These are phyloP conservation scores for Ustilago bromivora DNA, from an alignment of 1,284 basidiomycete genomes.

Conservation along the genomic window DNA sequence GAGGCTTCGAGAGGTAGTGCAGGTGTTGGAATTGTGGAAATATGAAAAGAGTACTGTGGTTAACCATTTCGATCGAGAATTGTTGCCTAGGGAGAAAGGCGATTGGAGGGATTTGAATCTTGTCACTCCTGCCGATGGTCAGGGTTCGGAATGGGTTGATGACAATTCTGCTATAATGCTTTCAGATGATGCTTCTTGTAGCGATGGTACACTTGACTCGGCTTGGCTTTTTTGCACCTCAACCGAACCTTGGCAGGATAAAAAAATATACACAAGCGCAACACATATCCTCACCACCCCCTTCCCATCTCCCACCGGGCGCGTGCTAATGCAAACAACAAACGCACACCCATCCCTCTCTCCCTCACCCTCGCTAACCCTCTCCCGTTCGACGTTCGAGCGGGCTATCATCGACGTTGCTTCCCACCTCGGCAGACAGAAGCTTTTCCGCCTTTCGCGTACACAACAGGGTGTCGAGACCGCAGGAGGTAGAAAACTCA, in stretches of 20 bases:
- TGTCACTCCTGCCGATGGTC: slow-evolving; percentile 19
- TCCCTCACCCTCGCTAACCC: slow-evolving; percentile 27
- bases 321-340: slow-evolving; percentile 62
- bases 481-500: slow-evolving; percentile 3
- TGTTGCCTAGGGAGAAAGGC: slow-evolving; percentile 27
- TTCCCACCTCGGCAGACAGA: slow-evolving; percentile 15
- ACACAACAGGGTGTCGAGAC: neutral
- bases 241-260: neutral
- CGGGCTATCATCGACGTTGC: slow-evolving; percentile 53
- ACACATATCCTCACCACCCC: slow-evolving; percentile 51
- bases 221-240: no score
- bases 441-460: slow-evolving; percentile 10
- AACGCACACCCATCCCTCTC: slow-evolving; percentile 51
- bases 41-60: slow-evolving; percentile 53
- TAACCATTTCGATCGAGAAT: slow-evolving; percentile 53
- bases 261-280: slow-evolving; percentile 54
- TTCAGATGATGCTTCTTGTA: neutral
- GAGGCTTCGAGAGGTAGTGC: slow-evolving; percentile 18
- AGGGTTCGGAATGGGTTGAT: neutral
- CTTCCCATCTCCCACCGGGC: neutral
- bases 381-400: slow-evolving; percentile 53
- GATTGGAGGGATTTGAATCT: slow-evolving; percentile 64
- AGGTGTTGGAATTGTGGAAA: slow-evolving; percentile 23
- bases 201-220: neutral
- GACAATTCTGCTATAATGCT: neutral